Base-by-base conservation (phyloP, 495 filamentous ascomycete genomes). In the Neurospora sp. region DNA sequence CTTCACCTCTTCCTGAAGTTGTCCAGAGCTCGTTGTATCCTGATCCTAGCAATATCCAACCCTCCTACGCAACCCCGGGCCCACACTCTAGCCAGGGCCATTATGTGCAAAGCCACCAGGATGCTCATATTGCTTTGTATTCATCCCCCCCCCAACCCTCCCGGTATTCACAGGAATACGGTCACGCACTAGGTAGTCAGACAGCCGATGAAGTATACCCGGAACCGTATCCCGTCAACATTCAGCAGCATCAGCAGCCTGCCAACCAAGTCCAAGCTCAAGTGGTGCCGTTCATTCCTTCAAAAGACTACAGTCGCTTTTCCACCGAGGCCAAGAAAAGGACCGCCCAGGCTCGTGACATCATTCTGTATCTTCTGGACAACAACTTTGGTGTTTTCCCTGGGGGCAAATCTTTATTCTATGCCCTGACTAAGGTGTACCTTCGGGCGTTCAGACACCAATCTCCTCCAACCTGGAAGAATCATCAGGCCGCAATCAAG, bases 341-440 rank as follows among this genome's bases (percentile, higher is more conserved):
- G 42, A 77, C 77, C 17, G 78, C 78, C 5, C 82, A 74, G 76
- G 80, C 73, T 8, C 87, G 85, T 48, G 88, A 88, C 28, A 90
- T 94, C 45, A 85, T 97, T 54, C 82, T 91, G 74, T 88, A 92
- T 62, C 83, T 97, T 38, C 78, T 96, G 10, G 84, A 91, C 37
- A 87, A 85, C 66, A 92, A 91, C 74, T 83, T 85, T 42, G 93
- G 93, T 4, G 89, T 92, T 4, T 94, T 92, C 72, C 92, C 92
- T 13, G 89, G 90, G 34, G 88, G 90, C n/a, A 85, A 86, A 71
- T 89, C 92, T 69, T 83, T 98, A 5, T 92, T 89, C 81, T 88
- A 89, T 76, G 90, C 92, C n/a, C 89, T 94, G 89, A 81, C 84
- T 36, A 89, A 90, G 73, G 81, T 89, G 87, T 81, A 84, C 80